phyloP scores from a whole-genome alignment of 208 protist genomes.

The Leishmania gerbilli region DNA sequence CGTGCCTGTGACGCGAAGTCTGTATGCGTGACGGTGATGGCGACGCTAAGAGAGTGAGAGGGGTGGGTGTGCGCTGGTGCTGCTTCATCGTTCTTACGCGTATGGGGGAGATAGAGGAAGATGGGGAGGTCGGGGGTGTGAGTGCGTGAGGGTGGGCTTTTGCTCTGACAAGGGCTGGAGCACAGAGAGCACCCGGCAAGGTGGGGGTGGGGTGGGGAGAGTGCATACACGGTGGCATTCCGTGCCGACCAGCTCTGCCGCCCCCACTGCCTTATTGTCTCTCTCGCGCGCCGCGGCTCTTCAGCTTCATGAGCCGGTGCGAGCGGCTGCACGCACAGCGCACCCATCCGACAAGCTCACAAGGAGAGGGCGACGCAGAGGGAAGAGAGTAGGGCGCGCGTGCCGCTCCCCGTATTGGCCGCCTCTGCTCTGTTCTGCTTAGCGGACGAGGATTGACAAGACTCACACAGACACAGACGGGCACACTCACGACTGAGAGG shows the following conservation, averaged over 20 bases:
- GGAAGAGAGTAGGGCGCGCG: too few species aligned
- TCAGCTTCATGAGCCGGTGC: neutral
- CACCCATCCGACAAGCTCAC: neutral
- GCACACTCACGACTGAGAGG: neutral
- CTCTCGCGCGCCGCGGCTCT: neutral
- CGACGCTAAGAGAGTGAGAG: neutral
- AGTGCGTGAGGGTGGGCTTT: too few species aligned
- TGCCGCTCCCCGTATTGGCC: neutral
- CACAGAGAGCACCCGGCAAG: neutral
- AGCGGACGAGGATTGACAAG: neutral
- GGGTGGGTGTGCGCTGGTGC: neutral
- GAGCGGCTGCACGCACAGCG: neutral
- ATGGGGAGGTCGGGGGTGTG: neutral
- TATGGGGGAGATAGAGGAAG: neutral
- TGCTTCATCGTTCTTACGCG: neutral
- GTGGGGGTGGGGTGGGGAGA: neutral
- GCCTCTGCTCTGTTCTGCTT: neutral
- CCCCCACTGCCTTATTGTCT: neutral
- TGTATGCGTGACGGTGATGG: constrained; percentile 3
- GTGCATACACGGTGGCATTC: neutral
- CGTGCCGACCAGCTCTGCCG: neutral
- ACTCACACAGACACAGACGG: constrained; percentile 4
- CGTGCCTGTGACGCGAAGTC: neutral
- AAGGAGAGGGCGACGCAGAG: neutral
- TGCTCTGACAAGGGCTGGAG: neutral